A percentile compares a stretch with the other conserved stretches of the same genome.
These are phyloP conservation scores for Mycosarcoma maydis DNA, from an alignment of 1,284 basidiomycete genomes.

Conservation along the genomic window DNA sequence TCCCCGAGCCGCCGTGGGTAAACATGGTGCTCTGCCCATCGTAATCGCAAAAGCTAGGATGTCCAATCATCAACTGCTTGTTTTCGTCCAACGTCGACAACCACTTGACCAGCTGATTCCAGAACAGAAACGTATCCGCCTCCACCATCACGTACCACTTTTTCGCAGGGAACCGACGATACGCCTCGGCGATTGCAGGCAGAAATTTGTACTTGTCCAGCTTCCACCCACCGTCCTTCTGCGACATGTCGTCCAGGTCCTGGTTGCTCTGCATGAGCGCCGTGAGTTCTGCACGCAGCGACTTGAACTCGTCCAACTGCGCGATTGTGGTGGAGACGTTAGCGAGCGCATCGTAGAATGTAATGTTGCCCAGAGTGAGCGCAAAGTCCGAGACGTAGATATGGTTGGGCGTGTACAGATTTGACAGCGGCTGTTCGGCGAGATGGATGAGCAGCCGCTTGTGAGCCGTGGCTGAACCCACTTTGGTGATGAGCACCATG, in stretches of 20 bases:
- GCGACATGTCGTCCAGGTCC: conserved; percentile 7
- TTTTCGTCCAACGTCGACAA: conserved; percentile 8
- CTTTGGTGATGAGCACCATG: conserved; percentile 44
- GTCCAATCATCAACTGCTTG: conserved; percentile 29
- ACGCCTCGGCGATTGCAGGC: conserved; percentile 40
- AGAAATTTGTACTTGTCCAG: conserved; percentile 55
- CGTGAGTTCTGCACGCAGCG: conserved; percentile 9
- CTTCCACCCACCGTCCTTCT: conserved; percentile 39
- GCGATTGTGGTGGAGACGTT: conserved; percentile 28
- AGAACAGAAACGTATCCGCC: conserved; percentile 54
- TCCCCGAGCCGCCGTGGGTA: conserved; percentile 40
- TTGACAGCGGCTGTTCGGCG: conserved; percentile 4
- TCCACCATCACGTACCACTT: conserved; percentile 54
- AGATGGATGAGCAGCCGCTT: conserved; percentile 33
- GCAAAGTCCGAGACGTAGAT: conserved; percentile 39
- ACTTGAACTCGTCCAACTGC: conserved; percentile 8
- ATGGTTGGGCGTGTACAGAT: conserved; percentile 18
- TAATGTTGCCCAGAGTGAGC: conserved; percentile 16
- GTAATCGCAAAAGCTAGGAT: conserved; percentile 34
- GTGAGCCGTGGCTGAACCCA: conserved; percentile 34
- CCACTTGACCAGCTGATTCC: conserved; percentile 31
- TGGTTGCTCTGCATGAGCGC: conserved; percentile 14
- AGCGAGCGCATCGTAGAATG: conserved; percentile 28
- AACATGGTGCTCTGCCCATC: conserved; percentile 32
- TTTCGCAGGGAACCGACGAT: conserved; percentile 14